These are phyloP conservation scores for Erigeron canadensis DNA, from an alignment of 129 eudicot genomes.

Conservation along the genomic window DNA sequence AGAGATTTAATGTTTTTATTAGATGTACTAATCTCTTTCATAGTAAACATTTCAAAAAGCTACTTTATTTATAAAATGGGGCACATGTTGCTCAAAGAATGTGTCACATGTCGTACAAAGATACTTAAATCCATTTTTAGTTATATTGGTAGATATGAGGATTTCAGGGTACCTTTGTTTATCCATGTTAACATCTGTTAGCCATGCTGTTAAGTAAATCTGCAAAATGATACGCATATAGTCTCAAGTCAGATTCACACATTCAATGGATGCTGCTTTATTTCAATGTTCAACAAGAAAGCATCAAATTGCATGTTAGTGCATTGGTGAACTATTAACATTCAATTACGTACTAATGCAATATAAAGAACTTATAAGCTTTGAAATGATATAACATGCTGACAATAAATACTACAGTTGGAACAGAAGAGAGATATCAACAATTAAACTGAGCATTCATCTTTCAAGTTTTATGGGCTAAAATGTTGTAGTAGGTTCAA, in stretches of 20 bases:
- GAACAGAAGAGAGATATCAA: no score
- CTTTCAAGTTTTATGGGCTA: no score
- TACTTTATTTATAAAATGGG: no score
- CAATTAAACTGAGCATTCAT: no score
- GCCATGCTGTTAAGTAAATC: slow-evolving; percentile 88
- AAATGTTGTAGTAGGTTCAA: not conserved
- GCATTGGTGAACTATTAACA: not conserved
- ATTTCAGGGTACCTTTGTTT: slow-evolving; percentile 49
- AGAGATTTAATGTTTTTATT: no score
- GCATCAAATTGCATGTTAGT: slow-evolving; percentile 2
- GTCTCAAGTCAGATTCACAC: slow-evolving; percentile 17
- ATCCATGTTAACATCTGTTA: slow-evolving; percentile 72
- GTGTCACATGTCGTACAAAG: no score
- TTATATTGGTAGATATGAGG: not conserved
- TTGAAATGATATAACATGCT: not conserved
- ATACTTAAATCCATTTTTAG: no score
- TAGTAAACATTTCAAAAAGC: no score
- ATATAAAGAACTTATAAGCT: not conserved
- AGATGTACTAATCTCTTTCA: no score
- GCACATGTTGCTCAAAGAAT: no score
- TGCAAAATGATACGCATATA: slow-evolving; percentile 33
- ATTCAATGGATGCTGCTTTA: not conserved
- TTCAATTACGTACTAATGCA: not conserved
- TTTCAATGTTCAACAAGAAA: not conserved
- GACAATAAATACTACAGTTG: no score